Conservation (phyloP, 345 rosid species). For the Eucalyptus urophylla region DNA sequence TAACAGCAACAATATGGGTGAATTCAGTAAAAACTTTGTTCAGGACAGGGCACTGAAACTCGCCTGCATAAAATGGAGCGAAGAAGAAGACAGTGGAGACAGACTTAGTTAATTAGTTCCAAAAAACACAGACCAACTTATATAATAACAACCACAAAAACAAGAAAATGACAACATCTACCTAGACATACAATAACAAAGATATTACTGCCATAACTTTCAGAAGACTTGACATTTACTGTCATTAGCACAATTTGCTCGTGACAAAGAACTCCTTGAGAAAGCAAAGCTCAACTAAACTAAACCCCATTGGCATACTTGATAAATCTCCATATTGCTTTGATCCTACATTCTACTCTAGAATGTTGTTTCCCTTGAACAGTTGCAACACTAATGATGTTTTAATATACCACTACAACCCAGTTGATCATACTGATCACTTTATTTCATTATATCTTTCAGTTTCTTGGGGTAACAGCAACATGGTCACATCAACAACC, state of each 20-base stretch:
- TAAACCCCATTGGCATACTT: neutral
- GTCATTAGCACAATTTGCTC: neutral
- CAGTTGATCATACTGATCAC: neutral
- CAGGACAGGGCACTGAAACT: slow-evolving; percentile 81
- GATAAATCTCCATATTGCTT: neutral
- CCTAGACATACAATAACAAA: neutral
- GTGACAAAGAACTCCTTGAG: neutral
- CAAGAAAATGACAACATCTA: neutral
- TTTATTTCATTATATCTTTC: neutral
- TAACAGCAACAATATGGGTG: slow-evolving; percentile 86
- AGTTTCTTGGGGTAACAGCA: neutral
- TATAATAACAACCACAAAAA: neutral
- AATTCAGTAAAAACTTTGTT: slow-evolving; percentile 92
- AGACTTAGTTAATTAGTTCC: neutral
- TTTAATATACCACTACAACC: neutral
- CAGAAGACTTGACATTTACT: neutral
- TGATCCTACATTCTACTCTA: neutral
- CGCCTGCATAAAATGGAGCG: slow-evolving; percentile 34
- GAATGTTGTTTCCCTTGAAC: neutral
- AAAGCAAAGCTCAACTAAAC: neutral
- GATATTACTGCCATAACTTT: neutral
- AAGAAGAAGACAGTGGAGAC: neutral
- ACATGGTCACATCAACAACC: neutral
- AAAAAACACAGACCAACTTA: neutral
- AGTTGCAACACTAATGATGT: neutral